A percentile compares a stretch with the other conserved stretches of the same genome.
These are phyloP conservation scores for Aspergillus clavatus DNA, from an alignment of 2,329 filamentous ascomycete genomes.

Conservation along the genomic window DNA sequence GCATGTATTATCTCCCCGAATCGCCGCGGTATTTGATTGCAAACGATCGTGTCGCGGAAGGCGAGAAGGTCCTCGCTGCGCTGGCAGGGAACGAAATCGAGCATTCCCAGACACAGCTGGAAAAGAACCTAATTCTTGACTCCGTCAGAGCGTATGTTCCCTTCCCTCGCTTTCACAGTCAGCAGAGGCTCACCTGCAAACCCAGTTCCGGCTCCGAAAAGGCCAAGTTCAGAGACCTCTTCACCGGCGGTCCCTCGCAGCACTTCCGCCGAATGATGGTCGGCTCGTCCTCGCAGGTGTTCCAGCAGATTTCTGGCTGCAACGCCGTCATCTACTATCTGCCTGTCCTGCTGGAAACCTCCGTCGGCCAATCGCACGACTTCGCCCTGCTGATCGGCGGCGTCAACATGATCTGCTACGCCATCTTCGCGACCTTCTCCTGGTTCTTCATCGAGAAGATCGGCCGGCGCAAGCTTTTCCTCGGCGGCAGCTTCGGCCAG, in stretches of 20 bases:
- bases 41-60: conserved; percentile 45
- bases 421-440: conserved; percentile 41
- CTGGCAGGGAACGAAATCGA: conserved; percentile 47
- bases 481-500: conserved; percentile 38
- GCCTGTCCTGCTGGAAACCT: conserved; percentile 45
- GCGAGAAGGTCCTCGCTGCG: conserved; percentile 48
- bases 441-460: conserved; percentile 48
- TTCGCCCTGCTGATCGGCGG: conserved; percentile 51
- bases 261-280: conserved; percentile 39
- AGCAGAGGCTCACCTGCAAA: conserved; percentile 22
- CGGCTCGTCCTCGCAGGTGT: conserved; percentile 38
- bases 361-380: conserved; percentile 36
- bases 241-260: conserved; percentile 37
- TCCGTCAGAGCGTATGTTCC: conserved; percentile 54
- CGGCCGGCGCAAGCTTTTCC: conserved; percentile 43
- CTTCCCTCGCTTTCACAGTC: no score
- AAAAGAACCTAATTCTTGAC: conserved; percentile 63
- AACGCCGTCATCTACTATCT: conserved; percentile 50
- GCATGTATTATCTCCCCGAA: conserved; percentile 43
- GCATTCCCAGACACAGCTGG: conserved; percentile 53
- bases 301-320: conserved; percentile 49
- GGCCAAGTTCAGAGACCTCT: conserved; percentile 41
- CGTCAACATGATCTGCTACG: conserved; percentile 47
- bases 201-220: conserved; percentile 53
- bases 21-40: conserved; percentile 45